Evolutionary conservation across 352 stramenopile species (phyloP).

Genomic region (Phytophthora boehmeriae): DNA sequence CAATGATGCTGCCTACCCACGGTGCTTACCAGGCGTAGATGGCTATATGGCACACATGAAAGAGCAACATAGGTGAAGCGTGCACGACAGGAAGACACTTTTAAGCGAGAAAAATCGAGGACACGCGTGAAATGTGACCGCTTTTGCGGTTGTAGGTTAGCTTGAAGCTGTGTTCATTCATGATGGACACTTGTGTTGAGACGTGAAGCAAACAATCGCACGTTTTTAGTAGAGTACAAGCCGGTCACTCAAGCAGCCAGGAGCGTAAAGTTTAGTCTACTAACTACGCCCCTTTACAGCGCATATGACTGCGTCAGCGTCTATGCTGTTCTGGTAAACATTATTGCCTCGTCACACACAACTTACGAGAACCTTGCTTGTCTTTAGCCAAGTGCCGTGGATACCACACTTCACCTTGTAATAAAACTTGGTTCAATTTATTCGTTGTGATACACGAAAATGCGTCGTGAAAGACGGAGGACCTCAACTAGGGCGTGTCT

Average conservation of each 20-base stretch:
- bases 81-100: constrained; percentile 21
- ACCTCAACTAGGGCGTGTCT: constrained; percentile 2
- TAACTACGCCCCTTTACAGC: no score
- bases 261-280: no score
- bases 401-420: no score
- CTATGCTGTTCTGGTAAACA: not conserved
- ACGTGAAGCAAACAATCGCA: constrained; percentile 7
- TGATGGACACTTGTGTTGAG: not conserved
- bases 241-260: constrained; percentile 3
- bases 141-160: constrained; percentile 3
- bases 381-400: no score
- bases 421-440: constrained; percentile 36
- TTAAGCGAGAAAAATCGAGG: constrained; percentile 27
- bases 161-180: constrained; percentile 12
- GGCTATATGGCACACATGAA: constrained; percentile 12
- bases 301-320: no score
- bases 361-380: no score
- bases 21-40: constrained; percentile 81
- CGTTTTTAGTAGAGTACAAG: constrained; percentile 18
- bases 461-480: constrained; percentile 13
- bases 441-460: constrained; percentile 34
- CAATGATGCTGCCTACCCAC: constrained; percentile 91
- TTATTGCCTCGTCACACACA: constrained; percentile 9
- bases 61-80: constrained; percentile 14
- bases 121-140: constrained; percentile 22